These are phyloP conservation scores for Mycena metata DNA, from an alignment of 768 basidiomycete species.

Conservation along the genomic window DNA sequence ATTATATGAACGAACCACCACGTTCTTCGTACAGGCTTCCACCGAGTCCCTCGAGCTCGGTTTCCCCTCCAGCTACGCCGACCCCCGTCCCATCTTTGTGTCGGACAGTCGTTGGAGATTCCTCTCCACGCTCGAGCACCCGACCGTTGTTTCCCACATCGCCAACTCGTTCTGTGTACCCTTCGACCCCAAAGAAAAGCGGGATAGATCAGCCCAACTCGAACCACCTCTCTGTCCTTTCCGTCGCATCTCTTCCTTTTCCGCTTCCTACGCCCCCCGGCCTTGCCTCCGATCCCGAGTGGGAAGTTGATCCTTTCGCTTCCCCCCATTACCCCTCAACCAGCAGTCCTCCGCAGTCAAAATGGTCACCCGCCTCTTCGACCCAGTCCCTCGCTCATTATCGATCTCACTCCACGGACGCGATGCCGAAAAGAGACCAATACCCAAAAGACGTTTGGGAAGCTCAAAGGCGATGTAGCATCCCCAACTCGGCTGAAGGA, in stretches of 20 bases:
- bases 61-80: background rate
- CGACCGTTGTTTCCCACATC: slow-evolving; percentile 1
- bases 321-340: background rate
- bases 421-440: background rate
- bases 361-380: slow-evolving; percentile 35
- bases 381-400: slow-evolving; percentile 15
- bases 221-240: slow-evolving; percentile 23
- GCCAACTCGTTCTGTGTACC: background rate
- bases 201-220: background rate
- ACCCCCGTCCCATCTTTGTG: background rate
- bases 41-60: background rate
- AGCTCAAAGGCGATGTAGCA: slow-evolving; percentile 14
- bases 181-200: background rate
- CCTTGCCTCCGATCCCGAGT: slow-evolving; percentile 19
- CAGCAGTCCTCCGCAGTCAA: slow-evolving; percentile 11
- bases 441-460: slow-evolving; percentile 12
- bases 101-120: background rate
- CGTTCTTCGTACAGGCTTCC: too few species aligned
- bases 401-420: background rate
- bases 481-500: slow-evolving; percentile 23
- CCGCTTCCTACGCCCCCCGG: slow-evolving; percentile 30
- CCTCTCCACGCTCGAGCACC: background rate
- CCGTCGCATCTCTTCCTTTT: slow-evolving; percentile 29
- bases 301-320: slow-evolving; percentile 33
- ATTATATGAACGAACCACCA: background rate